These are phyloP conservation scores for Apiosordaria backusii DNA, from an alignment of 495 filamentous ascomycete species.

Conservation along the genomic window DNA sequence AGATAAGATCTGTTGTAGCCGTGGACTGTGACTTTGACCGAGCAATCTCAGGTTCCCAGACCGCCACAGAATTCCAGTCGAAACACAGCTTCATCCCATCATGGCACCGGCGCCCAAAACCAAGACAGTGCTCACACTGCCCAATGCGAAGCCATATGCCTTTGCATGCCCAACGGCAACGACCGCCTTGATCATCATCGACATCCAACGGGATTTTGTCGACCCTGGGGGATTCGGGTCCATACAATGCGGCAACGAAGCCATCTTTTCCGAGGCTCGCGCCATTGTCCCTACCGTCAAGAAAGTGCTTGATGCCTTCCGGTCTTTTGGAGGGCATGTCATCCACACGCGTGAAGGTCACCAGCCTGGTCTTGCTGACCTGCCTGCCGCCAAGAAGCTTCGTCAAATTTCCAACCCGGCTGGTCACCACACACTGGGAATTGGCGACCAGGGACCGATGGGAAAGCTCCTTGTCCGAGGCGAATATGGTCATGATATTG, in stretches of 20 bases:
- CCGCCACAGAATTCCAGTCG: too few species aligned
- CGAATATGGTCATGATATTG: conserved; percentile 59
- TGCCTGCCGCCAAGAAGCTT: conserved; percentile 47
- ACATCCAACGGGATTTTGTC: conserved; percentile 53
- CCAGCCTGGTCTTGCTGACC: conserved; percentile 48
- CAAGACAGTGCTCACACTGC: conserved; percentile 34
- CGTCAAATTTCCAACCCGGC: conserved; percentile 44
- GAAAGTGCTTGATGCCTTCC: conserved; percentile 55
- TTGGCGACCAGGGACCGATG: conserved; percentile 56
- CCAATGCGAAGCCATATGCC: conserved; percentile 39
- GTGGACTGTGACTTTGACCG: too few species aligned
- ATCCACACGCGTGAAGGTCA: conserved; percentile 66
- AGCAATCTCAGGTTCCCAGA: too few species aligned
- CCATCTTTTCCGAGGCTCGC: conserved; percentile 36
- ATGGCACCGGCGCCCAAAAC: conserved; percentile 1
- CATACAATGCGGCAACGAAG: conserved; percentile 36
- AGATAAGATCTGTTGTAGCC: too few species aligned
- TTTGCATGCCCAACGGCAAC: conserved; percentile 38
- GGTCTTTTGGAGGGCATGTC: conserved; percentile 55
- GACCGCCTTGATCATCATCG: conserved; percentile 56
- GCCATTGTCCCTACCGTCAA: conserved; percentile 40
- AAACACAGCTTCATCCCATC: background rate
- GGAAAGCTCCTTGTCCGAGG: conserved; percentile 60
- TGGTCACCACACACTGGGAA: conserved; percentile 44
- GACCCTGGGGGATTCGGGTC: conserved; percentile 45